Base-by-base conservation (phyloP, 2,329 filamentous ascomycete genomes). In the Trichoderma sp. region DNA sequence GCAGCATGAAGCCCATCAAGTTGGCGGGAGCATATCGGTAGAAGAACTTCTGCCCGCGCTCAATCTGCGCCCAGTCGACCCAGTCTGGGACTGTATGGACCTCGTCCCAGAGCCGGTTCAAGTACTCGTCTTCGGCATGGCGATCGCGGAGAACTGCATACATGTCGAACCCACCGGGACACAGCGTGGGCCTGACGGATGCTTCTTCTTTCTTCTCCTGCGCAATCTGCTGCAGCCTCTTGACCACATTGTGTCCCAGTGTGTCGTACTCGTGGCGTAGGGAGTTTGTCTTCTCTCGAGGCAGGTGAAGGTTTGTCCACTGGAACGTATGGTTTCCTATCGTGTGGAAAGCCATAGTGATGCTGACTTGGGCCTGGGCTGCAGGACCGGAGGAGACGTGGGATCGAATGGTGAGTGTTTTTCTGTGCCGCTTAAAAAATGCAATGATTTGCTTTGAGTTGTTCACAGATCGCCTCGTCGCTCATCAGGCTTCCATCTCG, bases 61-160 rank as follows among this genome's bases (percentile, higher is more conserved):
- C 78, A 28, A 90, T 85, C 70, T 90, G 87, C 0, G 79, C 81
- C 88, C 88, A 90, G 67, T 90, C 83, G 0, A 90, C 88, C 87
- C 87, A 90, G 0, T 81, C 78, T 0, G 88, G 88, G 3, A 89
- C 78, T 0, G 79, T 83, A 57, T 85, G 84, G 30, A 88, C 78
- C 67, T 89, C 78, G 2, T 75, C 73, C 87, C 87, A 90, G 6
- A 90, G 75, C 56, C 80, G 24, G 14, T 41, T 6, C 3, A 72
- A 78, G 56, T 81, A 80, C 3, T 59, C 57, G n/a, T 69, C 63
- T 9, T 64, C 4, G 1, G 19, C 0, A 10, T 66, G 51, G 17
- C 67, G 58, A 21, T 66, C 62, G 9, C 41, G 54, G 9, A 69
- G 45, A 1, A 56, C 30, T 9, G 58, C 44, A 21, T 69, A 67